Conservation (phyloP, 2,329 filamentous ascomycete genomes). For the Aspergillus amoenus region DNA sequence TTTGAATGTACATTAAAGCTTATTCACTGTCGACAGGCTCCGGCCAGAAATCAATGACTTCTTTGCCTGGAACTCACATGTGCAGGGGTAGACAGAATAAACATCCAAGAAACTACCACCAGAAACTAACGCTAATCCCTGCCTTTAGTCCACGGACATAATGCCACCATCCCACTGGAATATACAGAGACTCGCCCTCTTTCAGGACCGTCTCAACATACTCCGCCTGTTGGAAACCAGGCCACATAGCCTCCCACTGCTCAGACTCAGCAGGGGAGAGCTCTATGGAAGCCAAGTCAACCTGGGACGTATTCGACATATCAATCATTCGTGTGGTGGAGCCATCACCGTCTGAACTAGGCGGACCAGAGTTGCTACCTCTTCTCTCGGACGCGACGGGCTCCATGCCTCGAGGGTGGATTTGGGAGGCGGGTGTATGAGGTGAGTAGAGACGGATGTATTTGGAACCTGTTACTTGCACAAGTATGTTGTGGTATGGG, state of each 20-base stretch:
- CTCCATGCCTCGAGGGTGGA: slow-evolving; percentile 42
- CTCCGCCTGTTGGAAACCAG: slow-evolving; percentile 58
- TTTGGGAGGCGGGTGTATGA: slow-evolving; percentile 48
- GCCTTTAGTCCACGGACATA: slow-evolving; percentile 83
- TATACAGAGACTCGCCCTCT: slow-evolving; percentile 82
- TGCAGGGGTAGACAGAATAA: background rate
- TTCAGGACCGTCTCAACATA: slow-evolving; percentile 75
- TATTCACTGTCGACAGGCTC: background rate
- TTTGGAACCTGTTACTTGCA: slow-evolving; percentile 85
- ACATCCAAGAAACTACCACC: slow-evolving; percentile 68
- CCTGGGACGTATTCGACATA: slow-evolving; percentile 84
- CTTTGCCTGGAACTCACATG: background rate
- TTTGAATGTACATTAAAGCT: background rate
- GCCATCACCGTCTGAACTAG: background rate
- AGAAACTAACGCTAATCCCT: slow-evolving; percentile 95
- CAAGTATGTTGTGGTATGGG: slow-evolving; percentile 87
- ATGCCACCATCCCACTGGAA: slow-evolving; percentile 97
- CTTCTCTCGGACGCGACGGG: slow-evolving; percentile 20
- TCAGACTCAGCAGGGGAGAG: slow-evolving; percentile 46
- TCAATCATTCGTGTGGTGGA: slow-evolving; percentile 54
- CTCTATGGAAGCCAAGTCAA: slow-evolving; percentile 73
- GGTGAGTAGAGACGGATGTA: slow-evolving; percentile 89
- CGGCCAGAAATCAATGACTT: background rate
- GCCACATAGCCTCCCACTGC: slow-evolving; percentile 49
- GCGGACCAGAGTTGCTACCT: background rate